These are phyloP conservation scores for Canavalia gladiata DNA, from an alignment of 306 rosid species.

Conservation along the genomic window DNA sequence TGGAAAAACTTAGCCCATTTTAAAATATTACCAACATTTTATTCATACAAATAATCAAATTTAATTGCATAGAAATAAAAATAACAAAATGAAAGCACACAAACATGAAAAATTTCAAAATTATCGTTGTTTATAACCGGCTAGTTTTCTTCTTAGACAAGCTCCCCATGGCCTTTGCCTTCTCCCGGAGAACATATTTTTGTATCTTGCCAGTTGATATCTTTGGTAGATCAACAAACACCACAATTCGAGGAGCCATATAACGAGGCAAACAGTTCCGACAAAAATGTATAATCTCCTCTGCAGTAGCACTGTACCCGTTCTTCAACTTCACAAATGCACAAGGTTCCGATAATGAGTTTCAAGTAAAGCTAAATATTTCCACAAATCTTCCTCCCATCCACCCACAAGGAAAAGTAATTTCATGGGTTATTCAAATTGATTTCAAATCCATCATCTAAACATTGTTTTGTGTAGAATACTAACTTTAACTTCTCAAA, in stretches of 20 bases:
- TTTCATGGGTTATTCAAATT: no score
- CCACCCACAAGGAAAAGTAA: no score
- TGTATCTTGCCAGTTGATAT: slow-evolving; percentile 90
- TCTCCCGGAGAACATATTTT: slow-evolving; percentile 69
- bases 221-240: slow-evolving; percentile 80
- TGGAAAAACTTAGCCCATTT: no score
- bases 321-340: slow-evolving; percentile 90
- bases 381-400: no score
- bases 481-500: no score
- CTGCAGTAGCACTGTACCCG: slow-evolving; percentile 53
- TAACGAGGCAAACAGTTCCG: slow-evolving; percentile 67
- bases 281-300: slow-evolving; percentile 74
- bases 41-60: not conserved
- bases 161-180: slow-evolving; percentile 83
- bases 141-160: slow-evolving; percentile 62
- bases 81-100: slow-evolving; percentile 21
- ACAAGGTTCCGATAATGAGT: slow-evolving; percentile 49
- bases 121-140: slow-evolving; percentile 51
- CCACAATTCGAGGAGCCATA: slow-evolving; percentile 82
- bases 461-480: no score
- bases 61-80: not conserved
- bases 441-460: no score
- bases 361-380: no score
- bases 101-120: not conserved
- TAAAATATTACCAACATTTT: no score